A percentile compares a stretch with the other conserved stretches of the same genome.
These are phyloP conservation scores for Fusarium verticillioides DNA, from an alignment of 2,329 filamentous ascomycete genomes.

Conservation along the genomic window DNA sequence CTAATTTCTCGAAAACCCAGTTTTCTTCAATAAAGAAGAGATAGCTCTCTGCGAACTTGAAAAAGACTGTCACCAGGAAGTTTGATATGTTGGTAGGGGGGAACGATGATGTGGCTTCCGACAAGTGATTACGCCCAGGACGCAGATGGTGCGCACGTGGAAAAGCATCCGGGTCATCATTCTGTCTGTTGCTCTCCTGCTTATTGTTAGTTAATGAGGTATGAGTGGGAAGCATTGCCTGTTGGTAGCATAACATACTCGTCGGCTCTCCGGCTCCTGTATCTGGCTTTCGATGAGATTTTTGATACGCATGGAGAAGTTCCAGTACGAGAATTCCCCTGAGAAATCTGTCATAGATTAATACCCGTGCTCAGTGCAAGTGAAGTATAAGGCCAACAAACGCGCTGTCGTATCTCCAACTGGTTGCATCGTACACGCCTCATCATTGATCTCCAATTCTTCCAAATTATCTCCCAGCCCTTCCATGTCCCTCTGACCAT, in stretches of 20 bases:
- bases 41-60: slow-evolving; percentile 4
- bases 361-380: background rate
- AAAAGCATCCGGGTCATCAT: background rate
- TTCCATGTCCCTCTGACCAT: background rate
- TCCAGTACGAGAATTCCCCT: slow-evolving; percentile 1
- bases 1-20: background rate
- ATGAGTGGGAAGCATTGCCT: too few relatives aligned
- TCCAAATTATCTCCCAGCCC: background rate
- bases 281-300: background rate
- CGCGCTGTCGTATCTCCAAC: background rate
- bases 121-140: background rate
- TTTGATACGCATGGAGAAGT: slow-evolving; percentile 4
- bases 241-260: background rate
- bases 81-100: background rate
- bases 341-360: background rate
- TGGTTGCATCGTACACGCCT: background rate
- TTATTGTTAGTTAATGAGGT: background rate
- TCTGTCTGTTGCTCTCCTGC: background rate
- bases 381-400: background rate
- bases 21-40: background rate
- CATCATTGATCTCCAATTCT: background rate
- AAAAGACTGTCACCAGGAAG: background rate
- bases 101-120: background rate
- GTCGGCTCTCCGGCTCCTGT: background rate
- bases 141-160: slow-evolving; percentile 1